Percentiles rank a stretch among this genome's conserved stretches.
Evolutionary conservation across 139 green algal genomes (phyloP).

Genomic region (Axilococcus clingmanii): DNA sequence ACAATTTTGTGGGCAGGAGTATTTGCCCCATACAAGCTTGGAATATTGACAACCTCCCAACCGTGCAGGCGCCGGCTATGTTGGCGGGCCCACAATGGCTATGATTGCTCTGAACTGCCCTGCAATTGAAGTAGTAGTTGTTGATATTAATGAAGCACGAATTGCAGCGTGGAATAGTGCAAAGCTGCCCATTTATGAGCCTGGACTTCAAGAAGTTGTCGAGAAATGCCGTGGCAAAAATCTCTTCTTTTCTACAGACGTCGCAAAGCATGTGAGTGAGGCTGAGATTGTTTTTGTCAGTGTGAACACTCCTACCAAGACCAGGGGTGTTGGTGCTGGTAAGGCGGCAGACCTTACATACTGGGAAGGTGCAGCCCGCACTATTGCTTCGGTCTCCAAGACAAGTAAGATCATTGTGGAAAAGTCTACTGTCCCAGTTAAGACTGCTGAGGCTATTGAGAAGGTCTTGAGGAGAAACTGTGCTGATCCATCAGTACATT

Average conservation of each 20-base stretch:
- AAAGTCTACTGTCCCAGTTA: slow-evolving; percentile 99
- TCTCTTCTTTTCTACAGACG: slow-evolving; percentile 96
- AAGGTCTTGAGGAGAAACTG: slow-evolving; percentile 84
- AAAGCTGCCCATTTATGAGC: slow-evolving; percentile 97
- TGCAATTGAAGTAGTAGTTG: slow-evolving; percentile 87
- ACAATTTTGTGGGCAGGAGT: background rate
- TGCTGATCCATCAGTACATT: slow-evolving; percentile 55
- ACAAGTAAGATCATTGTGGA: slow-evolving; percentile 96
- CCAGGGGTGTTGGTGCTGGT: slow-evolving; percentile 86
- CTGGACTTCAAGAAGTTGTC: slow-evolving; percentile 90
- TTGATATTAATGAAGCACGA: slow-evolving; percentile 80
- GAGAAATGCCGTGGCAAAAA: slow-evolving; percentile 70
- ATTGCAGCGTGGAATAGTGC: slow-evolving; percentile 95
- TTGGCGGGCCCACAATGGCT: slow-evolving; percentile 59
- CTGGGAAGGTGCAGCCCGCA: slow-evolving; percentile 93
- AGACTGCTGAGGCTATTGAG: slow-evolving; percentile 96
- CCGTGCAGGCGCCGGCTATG: slow-evolving; percentile 24
- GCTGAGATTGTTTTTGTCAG: slow-evolving; percentile 96
- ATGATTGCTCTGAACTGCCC: slow-evolving; percentile 93
- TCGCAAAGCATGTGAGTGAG: slow-evolving; percentile 85
- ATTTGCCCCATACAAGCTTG: background rate
- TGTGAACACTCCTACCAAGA: slow-evolving; percentile 99
- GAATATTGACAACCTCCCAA: background rate
- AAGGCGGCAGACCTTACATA: slow-evolving; percentile 97
- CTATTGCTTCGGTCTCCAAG: slow-evolving; percentile 80